Conservation (phyloP, 2,329 filamentous ascomycete species). For the Whalleya microplaca region DNA sequence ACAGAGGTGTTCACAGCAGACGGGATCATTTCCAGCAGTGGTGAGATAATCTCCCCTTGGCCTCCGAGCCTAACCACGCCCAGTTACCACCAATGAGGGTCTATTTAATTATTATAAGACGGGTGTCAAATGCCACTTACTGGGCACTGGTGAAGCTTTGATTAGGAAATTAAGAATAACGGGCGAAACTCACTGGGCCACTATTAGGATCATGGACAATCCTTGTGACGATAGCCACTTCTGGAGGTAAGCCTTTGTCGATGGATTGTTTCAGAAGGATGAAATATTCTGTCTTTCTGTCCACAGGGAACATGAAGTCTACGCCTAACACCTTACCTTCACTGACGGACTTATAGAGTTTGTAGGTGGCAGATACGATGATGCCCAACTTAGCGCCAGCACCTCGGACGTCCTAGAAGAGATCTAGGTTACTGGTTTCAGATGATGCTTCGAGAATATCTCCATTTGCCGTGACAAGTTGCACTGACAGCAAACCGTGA, state of each 20-base stretch:
- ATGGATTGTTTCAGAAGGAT: slow-evolving; percentile 4
- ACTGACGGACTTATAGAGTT: slow-evolving; percentile 10
- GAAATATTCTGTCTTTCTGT: slow-evolving; percentile 5
- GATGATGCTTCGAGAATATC: slow-evolving; percentile 24
- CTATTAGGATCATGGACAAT: slow-evolving; percentile 12
- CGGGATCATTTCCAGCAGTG: slow-evolving; percentile 17
- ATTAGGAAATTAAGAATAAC: not conserved
- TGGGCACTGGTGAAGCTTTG: no score
- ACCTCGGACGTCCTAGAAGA: slow-evolving; percentile 31
- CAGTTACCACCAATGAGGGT: not conserved
- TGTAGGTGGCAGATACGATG: slow-evolving; percentile 25
- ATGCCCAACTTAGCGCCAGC: slow-evolving; percentile 30
- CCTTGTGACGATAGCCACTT: slow-evolving; percentile 5
- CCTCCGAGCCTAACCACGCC: slow-evolving; percentile 11
- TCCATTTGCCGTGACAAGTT: slow-evolving; percentile 32
- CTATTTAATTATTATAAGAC: slow-evolving; percentile 14
- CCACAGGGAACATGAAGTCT: slow-evolving; percentile 11
- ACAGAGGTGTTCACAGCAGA: not conserved
- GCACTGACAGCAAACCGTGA: slow-evolving; percentile 34
- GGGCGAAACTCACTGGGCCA: slow-evolving; percentile 2
- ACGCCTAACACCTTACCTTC: slow-evolving; percentile 15
- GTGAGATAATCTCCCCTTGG: slow-evolving; percentile 12
- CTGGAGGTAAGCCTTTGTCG: slow-evolving; percentile 2
- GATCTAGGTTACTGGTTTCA: slow-evolving; percentile 10
- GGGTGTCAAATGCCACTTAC: no score